Base-by-base conservation (phyloP, 208 protist species). In the Acanthamoeba culbertsoni region DNA sequence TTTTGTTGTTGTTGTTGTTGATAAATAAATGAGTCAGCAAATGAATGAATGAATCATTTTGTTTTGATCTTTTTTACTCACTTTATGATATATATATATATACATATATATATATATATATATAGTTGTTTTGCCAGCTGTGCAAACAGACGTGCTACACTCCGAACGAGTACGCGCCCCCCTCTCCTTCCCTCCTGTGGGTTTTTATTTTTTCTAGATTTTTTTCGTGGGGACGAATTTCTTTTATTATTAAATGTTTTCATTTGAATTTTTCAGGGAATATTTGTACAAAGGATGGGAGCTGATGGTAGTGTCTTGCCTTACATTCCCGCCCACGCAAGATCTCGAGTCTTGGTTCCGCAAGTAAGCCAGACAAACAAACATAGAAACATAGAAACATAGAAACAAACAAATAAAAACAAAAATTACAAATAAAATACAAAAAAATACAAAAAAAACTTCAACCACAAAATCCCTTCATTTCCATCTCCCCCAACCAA, bases 141-240 rank as follows among this genome's bases (percentile, higher is more conserved):
- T 91, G 86, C 59, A 91, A 91, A 33, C 86, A 91, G 45, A 91
- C 86, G 26, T 75, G 57, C 45, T 75, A 91, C 59, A 73, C 55
- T 28, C 53, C 86, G 6, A 75, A 91, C 45, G 40, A 75, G 86
- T 91, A 46, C 62, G 82, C 31, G 10, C 12, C 20, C 14, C 7
- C 37, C 28, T 35, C 63, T 10, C 31, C 28, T 90, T 90, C 12
- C 8, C 8, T 90, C 51, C 16, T 57, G 40, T 84, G 16, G 40
- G 7, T 42, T 37, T 26, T 59, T 20, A 31, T 26, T 16, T 20
- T 16, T 26, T 59, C 12, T 59, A 14, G 18, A 59, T 77, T 3
- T 48, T 31, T 75, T 5, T 48, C 53, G 53, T 20, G 53, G 12
- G 8, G 48, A 55, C 48, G 48, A 55, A 18, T 8, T 55, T 8